A percentile compares a stretch with the other conserved stretches of the same genome.
These are phyloP conservation scores for Centella asiatica DNA, from an alignment of 129 eudicot species.

Conservation along the genomic window DNA sequence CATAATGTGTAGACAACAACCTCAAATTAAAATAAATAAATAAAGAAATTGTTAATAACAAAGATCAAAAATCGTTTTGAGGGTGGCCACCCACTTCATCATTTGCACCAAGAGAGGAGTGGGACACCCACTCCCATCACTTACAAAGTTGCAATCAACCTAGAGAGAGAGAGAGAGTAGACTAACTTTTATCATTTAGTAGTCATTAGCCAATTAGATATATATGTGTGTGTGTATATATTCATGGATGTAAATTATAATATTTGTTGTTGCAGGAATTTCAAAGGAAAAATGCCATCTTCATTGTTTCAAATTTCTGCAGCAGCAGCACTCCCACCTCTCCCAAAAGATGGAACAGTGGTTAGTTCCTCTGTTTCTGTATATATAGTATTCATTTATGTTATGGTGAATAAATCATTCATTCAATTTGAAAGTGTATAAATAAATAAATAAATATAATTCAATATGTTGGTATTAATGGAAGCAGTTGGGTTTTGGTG, in stretches of 20 bases:
- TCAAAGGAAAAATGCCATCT: constrained; percentile 39
- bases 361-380: constrained; percentile 21
- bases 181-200: too few relatives aligned
- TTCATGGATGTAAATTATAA: not conserved
- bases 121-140: too few relatives aligned
- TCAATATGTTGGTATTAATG: not conserved
- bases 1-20: too few relatives aligned
- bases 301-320: constrained; percentile 20
- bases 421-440: not conserved
- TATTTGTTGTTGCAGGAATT: constrained; percentile 3
- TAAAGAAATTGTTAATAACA: too few relatives aligned
- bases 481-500: constrained; percentile 68
- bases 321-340: constrained; percentile 20
- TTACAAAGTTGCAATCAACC: too few relatives aligned
- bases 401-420: not conserved
- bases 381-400: not conserved
- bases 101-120: too few relatives aligned
- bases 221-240: not conserved
- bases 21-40: too few relatives aligned
- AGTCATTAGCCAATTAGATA: too few relatives aligned
- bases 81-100: too few relatives aligned
- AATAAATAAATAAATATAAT: not conserved
- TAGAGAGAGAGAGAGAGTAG: too few relatives aligned
- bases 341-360: constrained; percentile 47
- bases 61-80: too few relatives aligned